Evolutionary conservation across 129 eudicot genomes (phyloP).

Genomic region (Solidago caesia): DNA sequence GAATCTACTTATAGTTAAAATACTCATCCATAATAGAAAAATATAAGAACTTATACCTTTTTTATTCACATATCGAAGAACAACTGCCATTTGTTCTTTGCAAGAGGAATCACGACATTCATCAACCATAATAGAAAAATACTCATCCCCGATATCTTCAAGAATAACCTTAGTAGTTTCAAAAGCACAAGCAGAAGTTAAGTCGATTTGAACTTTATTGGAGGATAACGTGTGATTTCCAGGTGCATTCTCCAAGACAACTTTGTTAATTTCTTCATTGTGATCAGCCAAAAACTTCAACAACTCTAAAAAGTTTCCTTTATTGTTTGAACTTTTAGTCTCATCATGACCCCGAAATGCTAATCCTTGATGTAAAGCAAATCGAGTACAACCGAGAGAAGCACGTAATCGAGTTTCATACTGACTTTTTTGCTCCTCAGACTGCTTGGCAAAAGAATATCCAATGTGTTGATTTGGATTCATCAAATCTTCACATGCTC

Average conservation of each 20-base stretch:
- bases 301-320: background rate
- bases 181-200: background rate
- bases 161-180: background rate
- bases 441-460: constrained; percentile 10
- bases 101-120: background rate
- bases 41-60: background rate
- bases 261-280: background rate
- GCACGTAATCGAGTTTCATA: constrained; percentile 4
- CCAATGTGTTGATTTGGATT: background rate
- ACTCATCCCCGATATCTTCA: background rate
- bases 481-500: background rate
- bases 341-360: constrained; percentile 13
- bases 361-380: background rate
- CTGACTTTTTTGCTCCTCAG: background rate
- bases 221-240: background rate
- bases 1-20: background rate
- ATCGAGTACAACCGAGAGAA: constrained; percentile 1
- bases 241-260: background rate
- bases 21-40: background rate
- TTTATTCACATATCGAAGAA: background rate
- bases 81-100: background rate
- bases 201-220: background rate
- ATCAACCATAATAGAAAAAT: too few relatives aligned
- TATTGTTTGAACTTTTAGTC: background rate
- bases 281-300: constrained; percentile 9